These are phyloP conservation scores for Paraconiothyrium brasiliense DNA, from an alignment of 2,329 filamentous ascomycete genomes.

Conservation along the genomic window DNA sequence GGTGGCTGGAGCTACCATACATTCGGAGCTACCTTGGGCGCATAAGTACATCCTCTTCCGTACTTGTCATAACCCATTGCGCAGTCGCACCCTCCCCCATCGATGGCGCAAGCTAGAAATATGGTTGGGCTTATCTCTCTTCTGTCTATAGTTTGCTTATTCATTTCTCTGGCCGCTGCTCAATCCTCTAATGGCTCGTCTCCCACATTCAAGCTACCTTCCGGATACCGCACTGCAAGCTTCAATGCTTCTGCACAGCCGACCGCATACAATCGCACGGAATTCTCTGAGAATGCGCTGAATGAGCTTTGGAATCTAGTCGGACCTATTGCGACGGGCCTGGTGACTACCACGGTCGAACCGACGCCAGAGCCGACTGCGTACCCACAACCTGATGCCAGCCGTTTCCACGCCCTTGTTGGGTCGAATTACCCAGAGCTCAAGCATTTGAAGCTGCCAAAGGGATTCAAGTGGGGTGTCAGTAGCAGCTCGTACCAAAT, in stretches of 20 bases:
- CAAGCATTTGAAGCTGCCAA: conserved; percentile 51
- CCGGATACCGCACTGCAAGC: conserved; percentile 48
- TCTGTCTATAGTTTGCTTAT: conserved; percentile 26
- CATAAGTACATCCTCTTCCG: conserved; percentile 23
- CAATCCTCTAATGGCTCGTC: conserved; percentile 30
- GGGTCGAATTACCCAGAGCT: conserved; percentile 45
- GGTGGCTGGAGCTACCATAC: conserved; percentile 23
- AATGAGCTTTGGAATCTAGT: conserved; percentile 58
- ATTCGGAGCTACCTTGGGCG: conserved; percentile 15
- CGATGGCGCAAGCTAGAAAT: conserved; percentile 13
- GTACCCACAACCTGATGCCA: conserved; percentile 50
- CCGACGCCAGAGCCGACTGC: conserved; percentile 55
- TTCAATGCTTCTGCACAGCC: conserved; percentile 56
- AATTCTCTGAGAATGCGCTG: conserved; percentile 59
- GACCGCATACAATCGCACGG: conserved; percentile 54
- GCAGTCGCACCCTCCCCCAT: conserved; percentile 3
- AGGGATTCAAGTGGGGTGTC: conserved; percentile 55
- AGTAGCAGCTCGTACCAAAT: conserved; percentile 55
- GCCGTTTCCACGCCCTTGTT: conserved; percentile 55
- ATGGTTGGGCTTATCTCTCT: conserved; percentile 34
- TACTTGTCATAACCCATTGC: conserved; percentile 13
- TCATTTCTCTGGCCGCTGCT: conserved; percentile 23
- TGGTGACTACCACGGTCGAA: conserved; percentile 53
- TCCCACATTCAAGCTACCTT: conserved; percentile 41
- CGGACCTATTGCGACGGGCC: conserved; percentile 53